Percentiles rank a stretch among this genome's conserved stretches.
Evolutionary conservation across 2,329 filamentous ascomycete genomes (phyloP).

Genomic region (Aspergillus candidus): DNA sequence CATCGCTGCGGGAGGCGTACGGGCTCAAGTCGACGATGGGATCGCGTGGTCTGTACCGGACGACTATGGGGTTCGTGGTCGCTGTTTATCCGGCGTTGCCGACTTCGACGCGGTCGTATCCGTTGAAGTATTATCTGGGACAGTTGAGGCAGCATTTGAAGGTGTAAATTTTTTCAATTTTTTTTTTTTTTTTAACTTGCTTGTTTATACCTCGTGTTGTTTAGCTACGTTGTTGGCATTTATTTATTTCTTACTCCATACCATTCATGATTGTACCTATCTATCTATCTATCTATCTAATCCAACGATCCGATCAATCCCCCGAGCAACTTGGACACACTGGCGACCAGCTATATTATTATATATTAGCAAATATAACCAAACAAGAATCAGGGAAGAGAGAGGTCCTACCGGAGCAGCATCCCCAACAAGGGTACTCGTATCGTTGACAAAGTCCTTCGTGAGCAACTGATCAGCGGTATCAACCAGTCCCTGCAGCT

Average conservation of each 20-base stretch:
- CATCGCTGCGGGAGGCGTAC: slow-evolving; percentile 27
- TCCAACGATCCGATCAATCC: slow-evolving; percentile 18
- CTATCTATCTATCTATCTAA: neutral
- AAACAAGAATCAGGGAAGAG: neutral
- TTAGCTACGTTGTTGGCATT: too few relatives aligned
- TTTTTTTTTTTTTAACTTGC: slow-evolving; percentile 1
- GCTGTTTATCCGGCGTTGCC: slow-evolving; percentile 31
- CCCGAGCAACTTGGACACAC: slow-evolving; percentile 25
- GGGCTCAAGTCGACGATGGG: slow-evolving; percentile 24
- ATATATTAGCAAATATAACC: neutral
- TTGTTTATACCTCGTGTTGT: too few relatives aligned
- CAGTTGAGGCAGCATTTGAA: slow-evolving; percentile 24
- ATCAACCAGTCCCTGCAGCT: slow-evolving; percentile 19
- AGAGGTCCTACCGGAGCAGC: slow-evolving; percentile 25
- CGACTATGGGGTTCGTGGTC: slow-evolving; percentile 27
- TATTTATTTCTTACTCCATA: slow-evolving; percentile 1
- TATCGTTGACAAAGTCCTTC: slow-evolving; percentile 25
- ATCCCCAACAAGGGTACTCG: slow-evolving; percentile 26
- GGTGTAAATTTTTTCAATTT: slow-evolving; percentile 10
- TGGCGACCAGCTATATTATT: slow-evolving; percentile 20
- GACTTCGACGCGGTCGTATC: slow-evolving; percentile 24
- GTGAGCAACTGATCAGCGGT: slow-evolving; percentile 25
- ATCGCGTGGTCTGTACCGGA: slow-evolving; percentile 24
- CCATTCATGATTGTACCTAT: neutral
- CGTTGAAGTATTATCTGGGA: slow-evolving; percentile 27